These are phyloP conservation scores for Colletotrichum cuscutae DNA, from an alignment of 2,329 filamentous ascomycete species.

Conservation along the genomic window DNA sequence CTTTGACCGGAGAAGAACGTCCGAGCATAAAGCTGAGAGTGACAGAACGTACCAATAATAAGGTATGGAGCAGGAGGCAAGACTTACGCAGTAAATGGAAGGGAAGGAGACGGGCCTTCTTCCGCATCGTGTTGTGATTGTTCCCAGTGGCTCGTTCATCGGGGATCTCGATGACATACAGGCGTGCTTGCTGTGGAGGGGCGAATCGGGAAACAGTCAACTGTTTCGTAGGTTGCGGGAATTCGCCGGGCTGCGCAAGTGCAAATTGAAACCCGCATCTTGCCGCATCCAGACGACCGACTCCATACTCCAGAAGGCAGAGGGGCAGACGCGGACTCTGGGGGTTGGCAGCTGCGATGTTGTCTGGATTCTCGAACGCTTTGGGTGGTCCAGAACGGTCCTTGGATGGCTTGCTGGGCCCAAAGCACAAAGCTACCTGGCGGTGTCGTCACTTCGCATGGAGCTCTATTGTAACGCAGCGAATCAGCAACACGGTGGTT, in stretches of 20 bases:
- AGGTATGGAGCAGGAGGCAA: background rate
- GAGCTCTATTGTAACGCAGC: background rate
- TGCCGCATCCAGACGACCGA: slow-evolving; percentile 24
- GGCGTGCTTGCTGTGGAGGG: slow-evolving; percentile 3
- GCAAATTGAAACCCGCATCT: slow-evolving; percentile 27
- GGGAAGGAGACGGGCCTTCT: background rate
- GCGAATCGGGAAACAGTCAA: slow-evolving; percentile 33
- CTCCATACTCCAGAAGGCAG: background rate
- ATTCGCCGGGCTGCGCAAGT: slow-evolving; percentile 27
- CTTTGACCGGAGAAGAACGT: slow-evolving; percentile 26
- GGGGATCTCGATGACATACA: slow-evolving; percentile 34
- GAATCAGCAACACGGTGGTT: slow-evolving; percentile 1
- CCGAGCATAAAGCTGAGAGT: slow-evolving; percentile 15
- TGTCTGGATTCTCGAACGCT: slow-evolving; percentile 16
- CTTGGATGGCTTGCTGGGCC: background rate
- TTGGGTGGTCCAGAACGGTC: slow-evolving; percentile 32
- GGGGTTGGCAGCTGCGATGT: slow-evolving; percentile 12
- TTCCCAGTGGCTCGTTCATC: slow-evolving; percentile 10
- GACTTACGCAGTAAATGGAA: too few species aligned
- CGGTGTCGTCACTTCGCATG: slow-evolving; percentile 18
- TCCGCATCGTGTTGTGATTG: background rate
- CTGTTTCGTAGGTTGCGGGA: slow-evolving; percentile 17
- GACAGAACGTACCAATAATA: background rate
- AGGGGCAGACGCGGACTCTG: slow-evolving; percentile 16
- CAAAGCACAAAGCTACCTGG: slow-evolving; percentile 21